Base-by-base conservation (phyloP, 495 filamentous ascomycete genomes). In the Trypethelium eluteriae region DNA sequence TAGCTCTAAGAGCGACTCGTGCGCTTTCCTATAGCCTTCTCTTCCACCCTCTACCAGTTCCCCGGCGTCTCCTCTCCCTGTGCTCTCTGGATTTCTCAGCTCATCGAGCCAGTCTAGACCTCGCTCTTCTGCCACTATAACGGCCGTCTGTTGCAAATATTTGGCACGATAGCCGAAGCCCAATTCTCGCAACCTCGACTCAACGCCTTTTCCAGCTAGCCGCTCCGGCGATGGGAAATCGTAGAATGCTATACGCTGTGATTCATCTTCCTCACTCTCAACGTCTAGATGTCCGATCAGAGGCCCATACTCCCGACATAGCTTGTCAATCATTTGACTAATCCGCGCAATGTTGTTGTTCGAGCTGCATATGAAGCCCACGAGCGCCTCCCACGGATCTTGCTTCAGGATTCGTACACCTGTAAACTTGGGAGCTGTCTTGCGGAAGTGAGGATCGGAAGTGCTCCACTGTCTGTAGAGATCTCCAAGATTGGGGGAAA, bases 261-360 rank as follows among this genome's bases (percentile, higher is more conserved):
- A 36, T 34, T 59, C 53, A 7, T 32, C 53, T 9, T 59, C 32
- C 53, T 59, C 53, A 14, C 7, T 59, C 47, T 67, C 65, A 25
- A 59, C 67, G 36, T 85, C 86, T 64, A 97, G 73, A 63, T 85
- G 83, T 14, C 85, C 91, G 44, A 98, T 80, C 25, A 88, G 78
- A 0, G 86, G 83, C 0, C 94, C 94, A 71, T 96, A 98, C 70
- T 95, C 82, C 16, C 83, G 65, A 74, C 94, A 98, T 7, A 99
- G 81, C 70, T 96, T 98, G 66, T 93, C 85, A 32, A 97, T 90
- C 94, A 99, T 98, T 74, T 93, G 89, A 12, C 89, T 91, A 71
- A 99, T 99, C 36, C 94, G 87, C 3, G 85, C 81, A 66, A 99
- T 99, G 74, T 99, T 96, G 76, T 99, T 99, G 77, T 99, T 99